Base-by-base conservation (phyloP, 1,284 basidiomycete genomes). In the Pyrrhoderma noxium region DNA sequence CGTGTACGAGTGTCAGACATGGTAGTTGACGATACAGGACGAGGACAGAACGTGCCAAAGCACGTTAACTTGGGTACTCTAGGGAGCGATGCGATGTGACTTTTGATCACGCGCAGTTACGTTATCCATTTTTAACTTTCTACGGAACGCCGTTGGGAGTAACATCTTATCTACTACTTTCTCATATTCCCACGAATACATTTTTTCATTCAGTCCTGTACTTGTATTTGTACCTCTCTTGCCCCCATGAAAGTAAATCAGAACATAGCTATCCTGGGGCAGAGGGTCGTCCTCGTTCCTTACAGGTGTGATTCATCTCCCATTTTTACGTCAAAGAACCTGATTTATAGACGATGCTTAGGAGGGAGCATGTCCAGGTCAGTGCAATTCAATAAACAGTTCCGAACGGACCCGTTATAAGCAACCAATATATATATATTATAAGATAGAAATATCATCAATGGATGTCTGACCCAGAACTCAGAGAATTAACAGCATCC, bases 381-480 rank as follows among this genome's bases (percentile, higher is more conserved):
- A 61, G 71, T 59, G 35, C 45, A 7, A 45, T 14, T 3, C 46
- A 38, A 31, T 16, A 31, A 19, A 45, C 38, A 48, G 16, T 42
- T 51, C 37, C n/a, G 23, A 23, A 38, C 31, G 27, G 31, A 22
- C 31, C 37, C 8, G 8, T 47, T 36, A 8, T 48, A 11, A 16
- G 16, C 35, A 40, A n/a, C 16, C 38, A 40, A 40, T 40, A 16
- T 14, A 16, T 34, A n/a, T n/a, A n/a, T n/a, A n/a, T n/a, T n/a
- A n/a, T n/a, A n/a, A 45, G 23, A 27, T 56, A 93, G 89, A 85
- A 69, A 61, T 97, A 97, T 61, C 85, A 96, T 64, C 74, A 78
- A 60, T 98, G 94, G 94, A 96, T 98, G 94, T 72, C 78, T 44
- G 78, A 81, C 64, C 76, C 79, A 13, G 79, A 82, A 56, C 70